Evolutionary conservation across 73 alveolate species (phyloP), one percentile per base, ranked within the genome.

Genomic region (Strombidium stylifer): DNA sequence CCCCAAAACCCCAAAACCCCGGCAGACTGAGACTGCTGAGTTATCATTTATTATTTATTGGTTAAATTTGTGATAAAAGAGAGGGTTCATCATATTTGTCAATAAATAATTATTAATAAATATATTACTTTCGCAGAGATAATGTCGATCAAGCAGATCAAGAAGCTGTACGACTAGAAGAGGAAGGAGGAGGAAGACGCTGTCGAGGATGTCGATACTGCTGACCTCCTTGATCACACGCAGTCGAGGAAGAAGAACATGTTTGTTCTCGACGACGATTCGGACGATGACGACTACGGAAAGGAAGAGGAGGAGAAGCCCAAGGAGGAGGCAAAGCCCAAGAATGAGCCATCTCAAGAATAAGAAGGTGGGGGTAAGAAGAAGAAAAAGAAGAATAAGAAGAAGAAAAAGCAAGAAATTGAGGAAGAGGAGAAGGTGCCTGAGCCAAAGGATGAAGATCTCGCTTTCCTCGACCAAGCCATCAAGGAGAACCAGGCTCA

Each of bases 141-240:
- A 31, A 60, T 60, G 74, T 60, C 74, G 6, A 21, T 60, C 20
- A 60, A 60, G 28, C 42, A 60, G 35, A 25, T 42, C 18, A 39
- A 46, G 61, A 73, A 48, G 54, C 51, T 21, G 31, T 42, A 48
- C n/a, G n/a, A n/a, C n/a, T n/a, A n/a, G 52, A 66, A 51, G 75
- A 31, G 19, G 69, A 53, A 53, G 32, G 4, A 71, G 39, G 37
- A 56, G 12, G 40, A 40, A 12, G 26, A 40, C 4, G 73, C 23
- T 12, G 8, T 40, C 31, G 74, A 60, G 20, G 45, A 51, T 14
- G 37, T 26, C 37, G 47, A 7, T 37, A 34, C 59, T 27, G 18
- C 56, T 12, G 61, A 39, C 21, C 49, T 25, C 26, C 67, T 65
- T 39, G 52, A 41, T 2, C 16, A 18, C 20, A 41, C 14, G 20